Base-by-base conservation (phyloP, 2,329 filamentous ascomycete genomes). In the Neopestalotiopsis sp. region DNA sequence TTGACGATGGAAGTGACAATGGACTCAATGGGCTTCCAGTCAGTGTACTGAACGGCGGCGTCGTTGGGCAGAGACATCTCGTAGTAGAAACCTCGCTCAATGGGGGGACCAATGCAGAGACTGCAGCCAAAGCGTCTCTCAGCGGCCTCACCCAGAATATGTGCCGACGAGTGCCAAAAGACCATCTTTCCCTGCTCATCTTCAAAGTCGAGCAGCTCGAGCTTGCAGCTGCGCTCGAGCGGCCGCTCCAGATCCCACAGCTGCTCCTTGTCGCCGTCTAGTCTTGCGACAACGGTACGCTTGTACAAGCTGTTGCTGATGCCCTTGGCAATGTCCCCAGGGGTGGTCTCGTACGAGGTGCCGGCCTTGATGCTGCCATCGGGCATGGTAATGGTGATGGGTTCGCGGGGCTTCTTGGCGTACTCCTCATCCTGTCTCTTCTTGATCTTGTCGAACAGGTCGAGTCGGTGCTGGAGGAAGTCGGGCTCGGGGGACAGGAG, bases 151-250 rank as follows among this genome's bases (percentile, higher is more conserved):
- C 96, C 96, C n/a, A 99, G 89, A 73, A 97, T 91, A 80, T 99
- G 96, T 59, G 96, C 96, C 76, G 92, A 95, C 24, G 94, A 97
- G 82, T 98, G 96, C 95, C 95, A 99, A 84, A 98, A 99, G 68
- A 98, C 95, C 80, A 94, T 94, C 84, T 96, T 95, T 76, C 94
- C 95, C 82, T 93, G 78, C 63, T 86, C 83, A 73, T 87, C 81
- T 77, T 80, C 92, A 84, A 98, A 99, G 72, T 92, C 91, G 72
- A 98, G 87, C 67, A 98, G 87, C 77, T 95, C 92, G 34, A 99
- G 88, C 74, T 89, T 92, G 84, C 94, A 96, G 84, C 91, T 94
- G 82, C 90, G 90, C 86, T 98, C 96, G 45, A 99, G 84, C 5
- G 95, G 95, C 67, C 96, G 87, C 77, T 95, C 94, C 73, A 99